Evolutionary conservation across 768 basidiomycete species (phyloP), one percentile per base, ranked within the genome.

Genomic region (Saitozyma sp.): DNA sequence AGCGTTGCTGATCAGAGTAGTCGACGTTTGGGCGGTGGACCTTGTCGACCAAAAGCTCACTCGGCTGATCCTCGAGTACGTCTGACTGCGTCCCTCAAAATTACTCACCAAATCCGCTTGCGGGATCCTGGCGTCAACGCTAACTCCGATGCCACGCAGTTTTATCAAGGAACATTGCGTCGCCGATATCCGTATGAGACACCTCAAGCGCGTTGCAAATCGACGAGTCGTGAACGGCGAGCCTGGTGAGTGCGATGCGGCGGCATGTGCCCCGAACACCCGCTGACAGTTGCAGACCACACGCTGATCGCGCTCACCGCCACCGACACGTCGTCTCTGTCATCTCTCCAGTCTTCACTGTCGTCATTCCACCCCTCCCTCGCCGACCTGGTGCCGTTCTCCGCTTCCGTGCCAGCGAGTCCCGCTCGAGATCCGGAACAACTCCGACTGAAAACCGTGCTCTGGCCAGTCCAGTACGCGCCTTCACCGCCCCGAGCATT

Each of bases 381-480:
- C 1, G 20, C 37, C 42, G 14, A 42, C 13, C 62, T 73, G 14
- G 29, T 19, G 5, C 71, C 76, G 7, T 56, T 62, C 16, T 17
- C 51, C 9, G 45, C 55, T 1, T 40, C 53, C 10, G 89, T 93
- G 0, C 92, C 94, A 1, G 78, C 81, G 39, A 82, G 84, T 13
- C 83, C 87, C 10, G 91, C 92, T 0, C 81, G 88, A 5, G 91
- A 90, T 0, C 81, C 81, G 0, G 82, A 83, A 13, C 89, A 92
- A 8, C 81, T 91, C 19, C 75, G 79, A 49, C 75, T 86, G 41
- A 93, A 94, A 79, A 84, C 84, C 45, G 77, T 84, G 1, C 79
- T 90, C n/a, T 98, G 95, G 95, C 95, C 95, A 6, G 75, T 80
- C 46, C 56, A 62, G 0, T 71, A 66, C 57, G 48, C 67, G 0